Base-by-base conservation (phyloP, 179 eudicot species). In the Spergularia azorica region DNA sequence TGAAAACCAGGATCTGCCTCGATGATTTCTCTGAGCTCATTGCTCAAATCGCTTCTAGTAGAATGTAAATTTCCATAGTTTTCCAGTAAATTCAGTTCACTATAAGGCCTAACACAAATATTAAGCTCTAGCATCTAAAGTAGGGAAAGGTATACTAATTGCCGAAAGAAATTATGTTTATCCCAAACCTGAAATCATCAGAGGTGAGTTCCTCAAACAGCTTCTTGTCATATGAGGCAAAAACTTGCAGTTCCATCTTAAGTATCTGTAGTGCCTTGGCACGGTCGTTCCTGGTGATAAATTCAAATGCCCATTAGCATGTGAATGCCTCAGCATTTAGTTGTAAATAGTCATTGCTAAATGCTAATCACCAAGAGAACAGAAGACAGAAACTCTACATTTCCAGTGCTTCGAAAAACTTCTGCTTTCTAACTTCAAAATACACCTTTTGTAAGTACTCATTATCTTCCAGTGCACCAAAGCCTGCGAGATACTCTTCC, bases 1-100 rank as follows among this genome's bases (percentile, higher is more conserved):
- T 92, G 90, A 69, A 91, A 90, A 72, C 86, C 80, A 39, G 96
- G 96, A 83, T 89, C 88, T 32, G 93, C 93, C 77, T 91, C 92
- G 18, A 91, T 87, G 72, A 91, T 88, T 80, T 88, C 87, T 75
- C 86, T 91, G 48, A 91, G 89, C 66, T 91, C 91, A 75, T 80
- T 80, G 56, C 87, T 82, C 91, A 91, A 86, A 55, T 83, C 87
- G 71, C 76, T 84, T 43, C 96, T 77, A 13, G 90, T 93, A 39
- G 96, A 89, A 69, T 87, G 84, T 68, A 90, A 88, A 76, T 91
- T 93, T 67, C 89, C 92, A 38, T 85, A 91, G 64, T 88, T 86
- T 38, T 88, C 87, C 36, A 91, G 93, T 84, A 87, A 89, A 79
- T 88, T 90, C 79, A 88, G 87, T 84, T 86, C 89, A 89, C 96